A percentile compares a stretch with the other conserved stretches of the same genome.
Conservation (phyloP, 1,284 basidiomycete species). For the Calocybe gambosa region DNA sequence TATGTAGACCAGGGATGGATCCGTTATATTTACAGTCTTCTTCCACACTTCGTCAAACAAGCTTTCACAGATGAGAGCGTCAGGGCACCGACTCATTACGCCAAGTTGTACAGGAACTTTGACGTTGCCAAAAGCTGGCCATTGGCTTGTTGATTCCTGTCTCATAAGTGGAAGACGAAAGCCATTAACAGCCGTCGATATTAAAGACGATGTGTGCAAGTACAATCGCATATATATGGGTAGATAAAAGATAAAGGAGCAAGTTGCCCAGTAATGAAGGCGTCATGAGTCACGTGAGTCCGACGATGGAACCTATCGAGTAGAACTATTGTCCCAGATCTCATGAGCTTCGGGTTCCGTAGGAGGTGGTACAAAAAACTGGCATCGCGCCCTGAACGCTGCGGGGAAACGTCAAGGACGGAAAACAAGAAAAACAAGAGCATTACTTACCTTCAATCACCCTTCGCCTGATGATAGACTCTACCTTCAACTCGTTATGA, state of each 20-base stretch:
- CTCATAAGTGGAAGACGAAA: constrained; percentile 13
- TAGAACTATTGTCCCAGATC: constrained; percentile 60
- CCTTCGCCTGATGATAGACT: constrained; percentile 73
- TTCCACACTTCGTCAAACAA: constrained; percentile 71
- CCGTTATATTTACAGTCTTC: constrained; percentile 57
- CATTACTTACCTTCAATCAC: constrained; percentile 65
- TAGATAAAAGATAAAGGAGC: neutral
- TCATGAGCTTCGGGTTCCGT: constrained; percentile 54
- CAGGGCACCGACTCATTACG: constrained; percentile 77
- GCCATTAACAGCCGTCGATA: constrained; percentile 15
- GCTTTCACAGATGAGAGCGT: constrained; percentile 72
- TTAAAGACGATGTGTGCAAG: constrained; percentile 13
- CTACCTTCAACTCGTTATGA: constrained; percentile 73
- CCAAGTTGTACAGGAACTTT: constrained; percentile 60
- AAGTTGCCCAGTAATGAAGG: neutral
- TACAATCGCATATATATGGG: constrained; percentile 17
- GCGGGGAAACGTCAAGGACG: neutral
- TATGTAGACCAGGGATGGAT: constrained; percentile 68
- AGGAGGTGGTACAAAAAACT: constrained; percentile 69
- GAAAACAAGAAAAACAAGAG: neutral
- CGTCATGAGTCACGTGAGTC: constrained; percentile 1
- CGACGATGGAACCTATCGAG: constrained; percentile 22
- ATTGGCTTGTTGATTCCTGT: constrained; percentile 3
- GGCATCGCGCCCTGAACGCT: constrained; percentile 83
- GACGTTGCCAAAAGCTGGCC: constrained; percentile 23